A percentile compares a stretch with the other conserved stretches of the same genome.
Evolutionary conservation across 495 filamentous ascomycete species (phyloP).

Genomic region (Collariella sp.): DNA sequence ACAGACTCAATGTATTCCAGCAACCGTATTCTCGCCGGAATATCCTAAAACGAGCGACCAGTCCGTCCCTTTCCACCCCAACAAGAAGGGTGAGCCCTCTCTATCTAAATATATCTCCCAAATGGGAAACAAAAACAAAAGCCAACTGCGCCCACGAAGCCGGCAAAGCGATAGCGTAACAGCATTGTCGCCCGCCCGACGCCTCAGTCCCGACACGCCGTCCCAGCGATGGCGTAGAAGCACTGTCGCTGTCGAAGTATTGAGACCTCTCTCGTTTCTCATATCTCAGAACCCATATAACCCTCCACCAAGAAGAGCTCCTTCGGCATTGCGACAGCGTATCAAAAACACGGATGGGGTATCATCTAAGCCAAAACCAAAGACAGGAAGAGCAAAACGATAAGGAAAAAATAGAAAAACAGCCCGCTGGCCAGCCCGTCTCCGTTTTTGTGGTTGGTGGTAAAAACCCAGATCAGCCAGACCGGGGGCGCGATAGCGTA

Average conservation of each 20-base stretch:
- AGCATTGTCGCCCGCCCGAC: constrained; percentile 44
- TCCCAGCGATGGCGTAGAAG: constrained; percentile 52
- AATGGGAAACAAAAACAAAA: constrained; percentile 6
- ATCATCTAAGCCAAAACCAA: constrained; percentile 36
- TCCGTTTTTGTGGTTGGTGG: constrained; percentile 7
- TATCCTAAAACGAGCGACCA: constrained; percentile 4
- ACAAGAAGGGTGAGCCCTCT: not conserved
- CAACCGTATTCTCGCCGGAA: not conserved
- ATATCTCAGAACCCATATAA: constrained; percentile 12
- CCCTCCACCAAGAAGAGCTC: constrained; percentile 5
- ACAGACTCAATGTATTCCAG: not conserved
- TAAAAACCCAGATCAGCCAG: constrained; percentile 15
- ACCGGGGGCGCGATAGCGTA: constrained; percentile 4
- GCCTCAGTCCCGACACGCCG: constrained; percentile 45
- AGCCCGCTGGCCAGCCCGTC: not conserved
- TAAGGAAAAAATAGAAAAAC: constrained; percentile 15
- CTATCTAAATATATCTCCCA: not conserved
- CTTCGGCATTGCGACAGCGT: constrained; percentile 32
- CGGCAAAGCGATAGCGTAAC: constrained; percentile 44
- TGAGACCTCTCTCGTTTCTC: constrained; percentile 1
- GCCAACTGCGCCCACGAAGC: constrained; percentile 43
- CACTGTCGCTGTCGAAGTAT: constrained; percentile 47
- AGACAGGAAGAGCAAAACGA: constrained; percentile 11
- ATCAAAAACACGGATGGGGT: constrained; percentile 52
- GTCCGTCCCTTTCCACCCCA: constrained; percentile 4